phyloP scores from a whole-genome alignment of 2,329 filamentous ascomycete species.

The Nemania abortiva region DNA sequence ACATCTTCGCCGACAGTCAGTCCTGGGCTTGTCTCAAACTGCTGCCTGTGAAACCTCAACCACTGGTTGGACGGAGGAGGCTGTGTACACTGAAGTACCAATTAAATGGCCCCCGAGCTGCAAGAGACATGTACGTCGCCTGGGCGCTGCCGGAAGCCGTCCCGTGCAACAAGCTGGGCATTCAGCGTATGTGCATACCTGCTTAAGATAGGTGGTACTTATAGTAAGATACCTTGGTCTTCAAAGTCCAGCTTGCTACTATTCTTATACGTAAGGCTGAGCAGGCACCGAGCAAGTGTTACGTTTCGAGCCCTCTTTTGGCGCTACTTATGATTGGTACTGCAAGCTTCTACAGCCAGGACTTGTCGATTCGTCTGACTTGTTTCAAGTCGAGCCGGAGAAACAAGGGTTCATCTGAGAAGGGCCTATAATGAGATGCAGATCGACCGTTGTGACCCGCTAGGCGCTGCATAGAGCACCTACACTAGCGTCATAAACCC shows the following conservation, averaged over 20 bases:
- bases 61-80: constrained; percentile 16
- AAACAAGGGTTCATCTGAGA: background rate
- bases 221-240: background rate
- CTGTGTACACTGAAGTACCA: constrained; percentile 12
- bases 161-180: background rate
- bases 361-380: background rate
- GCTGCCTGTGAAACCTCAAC: constrained; percentile 19
- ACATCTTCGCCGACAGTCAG: constrained; percentile 1
- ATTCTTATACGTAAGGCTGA: constrained; percentile 14
- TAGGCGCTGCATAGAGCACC: background rate
- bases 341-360: constrained; percentile 1
- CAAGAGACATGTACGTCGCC: constrained; percentile 1
- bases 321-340: background rate
- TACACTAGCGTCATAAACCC: background rate
- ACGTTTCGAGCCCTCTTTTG: background rate
- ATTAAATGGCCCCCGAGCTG: background rate
- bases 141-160: constrained; percentile 14
- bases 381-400: constrained; percentile 14
- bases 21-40: constrained; percentile 21
- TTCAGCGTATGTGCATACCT: too few species aligned
- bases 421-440: constrained; percentile 1
- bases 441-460: constrained; percentile 15
- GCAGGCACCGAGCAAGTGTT: background rate
- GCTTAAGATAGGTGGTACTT: background rate
- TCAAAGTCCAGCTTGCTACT: background rate